phyloP scores from a whole-genome alignment of 2,329 filamentous ascomycete genomes.

The Fusarium succisae region DNA sequence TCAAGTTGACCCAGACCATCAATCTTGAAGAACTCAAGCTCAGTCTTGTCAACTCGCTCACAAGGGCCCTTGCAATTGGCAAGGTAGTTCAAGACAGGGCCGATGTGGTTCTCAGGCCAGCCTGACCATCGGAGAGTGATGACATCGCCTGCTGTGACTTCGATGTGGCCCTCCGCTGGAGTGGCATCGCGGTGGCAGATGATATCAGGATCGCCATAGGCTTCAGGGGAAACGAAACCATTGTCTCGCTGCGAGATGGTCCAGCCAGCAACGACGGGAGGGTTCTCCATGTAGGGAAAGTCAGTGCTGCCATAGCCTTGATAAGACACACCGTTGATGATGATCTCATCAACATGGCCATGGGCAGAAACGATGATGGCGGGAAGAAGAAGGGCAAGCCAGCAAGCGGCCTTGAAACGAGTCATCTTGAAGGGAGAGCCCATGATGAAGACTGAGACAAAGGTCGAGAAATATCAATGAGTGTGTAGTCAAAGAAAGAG shows the following conservation, averaged over 20 bases:
- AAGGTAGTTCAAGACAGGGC: slow-evolving; percentile 58
- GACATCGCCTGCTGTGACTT: slow-evolving; percentile 55
- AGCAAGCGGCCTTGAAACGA: slow-evolving; percentile 9
- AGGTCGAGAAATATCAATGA: slow-evolving; percentile 11
- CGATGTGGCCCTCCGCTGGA: slow-evolving; percentile 52
- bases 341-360: slow-evolving; percentile 54
- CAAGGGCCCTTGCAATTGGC: slow-evolving; percentile 55
- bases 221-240: slow-evolving; percentile 59
- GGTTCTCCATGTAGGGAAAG: slow-evolving; percentile 49
- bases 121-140: slow-evolving; percentile 59
- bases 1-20: slow-evolving; percentile 52
- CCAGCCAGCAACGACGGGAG: slow-evolving; percentile 53
- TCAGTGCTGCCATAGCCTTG: slow-evolving; percentile 52
- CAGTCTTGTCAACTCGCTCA: slow-evolving; percentile 52
- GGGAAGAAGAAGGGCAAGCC: slow-evolving; percentile 17
- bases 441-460: slow-evolving; percentile 15
- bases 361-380: slow-evolving; percentile 45
- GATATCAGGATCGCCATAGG: slow-evolving; percentile 55
- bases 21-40: slow-evolving; percentile 59
- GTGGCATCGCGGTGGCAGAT: slow-evolving; percentile 58
- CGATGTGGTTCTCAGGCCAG: slow-evolving; percentile 60
- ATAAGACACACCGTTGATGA: slow-evolving; percentile 55
- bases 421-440: not conserved
- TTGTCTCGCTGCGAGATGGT: slow-evolving; percentile 54
- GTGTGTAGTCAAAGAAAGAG: slow-evolving; percentile 6